Evolutionary conservation across 495 filamentous ascomycete species (phyloP).

Genomic region (Massariosphaeria phaeospora): DNA sequence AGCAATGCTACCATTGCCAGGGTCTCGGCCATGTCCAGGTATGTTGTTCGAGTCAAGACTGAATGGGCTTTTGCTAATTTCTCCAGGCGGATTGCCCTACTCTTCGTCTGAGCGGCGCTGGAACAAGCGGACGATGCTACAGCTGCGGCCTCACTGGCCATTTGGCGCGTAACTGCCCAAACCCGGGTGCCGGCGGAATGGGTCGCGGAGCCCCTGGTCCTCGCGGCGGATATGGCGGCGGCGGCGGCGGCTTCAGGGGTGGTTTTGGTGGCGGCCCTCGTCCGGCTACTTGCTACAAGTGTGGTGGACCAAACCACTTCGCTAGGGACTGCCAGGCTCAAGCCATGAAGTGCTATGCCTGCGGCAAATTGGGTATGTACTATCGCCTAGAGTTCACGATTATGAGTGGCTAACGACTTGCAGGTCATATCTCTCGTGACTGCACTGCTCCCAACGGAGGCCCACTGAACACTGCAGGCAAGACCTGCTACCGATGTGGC

Average conservation of each 20-base stretch:
- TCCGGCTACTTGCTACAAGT: constrained; percentile 97
- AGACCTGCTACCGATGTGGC: constrained; percentile 98
- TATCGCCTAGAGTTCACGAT: too few species aligned
- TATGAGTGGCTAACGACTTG: neutral
- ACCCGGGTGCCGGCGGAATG: constrained; percentile 51
- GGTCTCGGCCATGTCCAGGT: constrained; percentile 90
- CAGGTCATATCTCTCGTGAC: constrained; percentile 87
- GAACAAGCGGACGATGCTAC: constrained; percentile 84
- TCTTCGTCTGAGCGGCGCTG: constrained; percentile 77
- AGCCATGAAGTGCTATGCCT: constrained; percentile 99
- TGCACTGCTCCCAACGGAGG: constrained; percentile 97
- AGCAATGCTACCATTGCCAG: constrained; percentile 99
- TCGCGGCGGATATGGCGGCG: constrained; percentile 66
- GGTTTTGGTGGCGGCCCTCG: constrained; percentile 65
- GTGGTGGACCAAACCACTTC: constrained; percentile 97
- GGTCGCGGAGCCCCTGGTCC: constrained; percentile 61
- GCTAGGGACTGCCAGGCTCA: constrained; percentile 98
- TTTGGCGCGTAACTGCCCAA: constrained; percentile 83
- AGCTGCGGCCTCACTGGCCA: constrained; percentile 90
- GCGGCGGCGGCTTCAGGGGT: constrained; percentile 61
- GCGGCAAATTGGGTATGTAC: constrained; percentile 72
- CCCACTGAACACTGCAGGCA: constrained; percentile 88
- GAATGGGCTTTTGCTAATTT: neutral
- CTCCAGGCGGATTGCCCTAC: constrained; percentile 89
- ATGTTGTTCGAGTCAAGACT: neutral